These are phyloP conservation scores for Eucalyptus microcorys DNA, from an alignment of 345 rosid species.

Conservation along the genomic window DNA sequence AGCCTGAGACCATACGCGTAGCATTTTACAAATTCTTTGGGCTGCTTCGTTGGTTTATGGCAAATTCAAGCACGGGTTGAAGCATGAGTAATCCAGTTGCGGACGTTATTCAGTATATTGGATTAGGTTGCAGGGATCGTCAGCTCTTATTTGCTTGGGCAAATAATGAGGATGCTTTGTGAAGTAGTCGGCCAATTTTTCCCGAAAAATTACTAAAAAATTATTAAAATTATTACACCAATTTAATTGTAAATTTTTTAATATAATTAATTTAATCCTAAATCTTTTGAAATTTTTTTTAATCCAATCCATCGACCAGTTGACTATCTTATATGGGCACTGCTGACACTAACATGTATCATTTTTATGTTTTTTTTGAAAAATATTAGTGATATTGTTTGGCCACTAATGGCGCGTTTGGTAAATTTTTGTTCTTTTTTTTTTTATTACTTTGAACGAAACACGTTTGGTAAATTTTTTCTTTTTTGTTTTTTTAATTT, in stretches of 20 bases:
- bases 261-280: no score
- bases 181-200: background rate
- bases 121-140: background rate
- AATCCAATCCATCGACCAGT: fast-evolving
- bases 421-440: no score
- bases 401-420: no score
- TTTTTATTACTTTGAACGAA: no score
- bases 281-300: no score
- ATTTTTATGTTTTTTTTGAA: no score
- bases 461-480: no score
- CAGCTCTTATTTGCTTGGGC: background rate
- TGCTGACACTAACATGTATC: fast-evolving
- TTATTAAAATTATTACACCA: background rate
- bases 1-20: background rate
- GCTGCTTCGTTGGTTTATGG: background rate
- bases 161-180: background rate
- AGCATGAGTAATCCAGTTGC: background rate
- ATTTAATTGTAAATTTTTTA: no score
- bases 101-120: background rate
- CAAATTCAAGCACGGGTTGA: background rate
- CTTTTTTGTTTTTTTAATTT: no score
- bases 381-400: no score
- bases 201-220: no score
- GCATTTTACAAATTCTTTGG: background rate
- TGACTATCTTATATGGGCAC: no score